Evolutionary conservation across 306 rosid genomes (phyloP).

Genomic region (Begonia fuchsioides): DNA sequence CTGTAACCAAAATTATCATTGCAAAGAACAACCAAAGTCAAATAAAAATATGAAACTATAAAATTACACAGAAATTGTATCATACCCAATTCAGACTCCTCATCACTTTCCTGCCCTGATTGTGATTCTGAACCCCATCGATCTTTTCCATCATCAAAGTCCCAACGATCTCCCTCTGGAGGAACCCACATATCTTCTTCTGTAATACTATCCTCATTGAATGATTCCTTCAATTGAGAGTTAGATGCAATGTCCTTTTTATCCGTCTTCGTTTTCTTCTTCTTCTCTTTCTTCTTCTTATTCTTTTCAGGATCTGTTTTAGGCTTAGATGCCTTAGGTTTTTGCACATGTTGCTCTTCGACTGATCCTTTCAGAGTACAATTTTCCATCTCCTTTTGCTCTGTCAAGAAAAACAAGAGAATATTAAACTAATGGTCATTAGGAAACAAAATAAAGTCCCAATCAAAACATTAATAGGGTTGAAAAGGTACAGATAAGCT

Average conservation of each 20-base stretch:
- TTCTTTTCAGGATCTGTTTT: slow-evolving; percentile 24
- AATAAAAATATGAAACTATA: too few species aligned
- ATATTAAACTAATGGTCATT: too few species aligned
- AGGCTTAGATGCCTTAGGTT: slow-evolving; percentile 12
- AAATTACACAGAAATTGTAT: neutral
- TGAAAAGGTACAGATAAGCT: neutral
- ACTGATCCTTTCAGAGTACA: slow-evolving; percentile 20
- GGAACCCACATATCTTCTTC: slow-evolving; percentile 87
- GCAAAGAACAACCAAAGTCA: too few species aligned
- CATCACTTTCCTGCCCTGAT: slow-evolving; percentile 40
- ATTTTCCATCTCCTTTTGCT: slow-evolving; percentile 48
- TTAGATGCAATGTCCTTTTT: slow-evolving; percentile 18
- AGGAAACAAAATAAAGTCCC: too few species aligned
- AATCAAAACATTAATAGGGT: neutral
- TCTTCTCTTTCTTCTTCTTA: slow-evolving; percentile 19
- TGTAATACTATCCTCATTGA: slow-evolving; percentile 24
- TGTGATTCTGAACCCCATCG: slow-evolving; percentile 68
- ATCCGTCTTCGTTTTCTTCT: slow-evolving; percentile 8
- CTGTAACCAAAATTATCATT: too few species aligned
- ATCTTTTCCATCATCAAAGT: slow-evolving; percentile 60
- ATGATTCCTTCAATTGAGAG: slow-evolving; percentile 28
- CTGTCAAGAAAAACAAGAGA: slow-evolving; percentile 20
- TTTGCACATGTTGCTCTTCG: slow-evolving; percentile 23
- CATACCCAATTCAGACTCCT: slow-evolving; percentile 33
- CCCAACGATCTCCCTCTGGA: slow-evolving; percentile 82